Base-by-base conservation (phyloP, 1,284 basidiomycete genomes). In the Apiotrichum gracile region DNA sequence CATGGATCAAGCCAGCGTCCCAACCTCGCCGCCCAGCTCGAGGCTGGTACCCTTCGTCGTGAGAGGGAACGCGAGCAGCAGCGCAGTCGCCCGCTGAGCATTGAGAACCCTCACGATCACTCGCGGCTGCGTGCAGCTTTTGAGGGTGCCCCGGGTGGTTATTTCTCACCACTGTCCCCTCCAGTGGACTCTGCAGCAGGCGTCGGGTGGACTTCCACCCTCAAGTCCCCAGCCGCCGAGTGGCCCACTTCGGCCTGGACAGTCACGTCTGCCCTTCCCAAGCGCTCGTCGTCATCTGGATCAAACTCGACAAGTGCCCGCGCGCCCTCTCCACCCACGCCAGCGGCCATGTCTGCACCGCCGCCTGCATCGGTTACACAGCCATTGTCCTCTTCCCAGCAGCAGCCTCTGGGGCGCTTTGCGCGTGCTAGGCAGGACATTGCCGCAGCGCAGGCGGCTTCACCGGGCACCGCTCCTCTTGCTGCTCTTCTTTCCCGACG, bases 351-450 rank as follows among this genome's bases (percentile, higher is more conserved):
- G 12, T n/a, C 41, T n/a, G n/a, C 26, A 19, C 26, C 41, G 26
- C 42, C 42, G 2, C 7, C 24, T 3, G 10, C 29, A 4, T 12
- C 29, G 3, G 29, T 10, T 22, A n/a, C 45, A 13, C 21, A 47
- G 41, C 51, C 51, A 24, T 47, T 44, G 14, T 53, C 16, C 19
- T 46, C 33, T 29, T 54, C 24, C 31, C 38, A 40, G n/a, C n/a
- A n/a, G n/a, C n/a, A n/a, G 44, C 51, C 48, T 14, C 54, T 64
- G 3, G 67, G 67, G 5, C 60, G 67, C 16, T 69, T 69, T 43
- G 61, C 65, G 13, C 67, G 65, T 47, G 63, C 67, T 10, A 61
- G 64, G 13, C 61, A 66, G 47, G 66, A 59, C 33, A 42, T 53
- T 10, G 57, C 57, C 3, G 57, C 54, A 2, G 54, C 54, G 4